Percentiles rank a stretch among this genome's conserved stretches.
These are phyloP conservation scores for Hibiscus syriacus DNA, from an alignment of 345 rosid species.

Conservation along the genomic window DNA sequence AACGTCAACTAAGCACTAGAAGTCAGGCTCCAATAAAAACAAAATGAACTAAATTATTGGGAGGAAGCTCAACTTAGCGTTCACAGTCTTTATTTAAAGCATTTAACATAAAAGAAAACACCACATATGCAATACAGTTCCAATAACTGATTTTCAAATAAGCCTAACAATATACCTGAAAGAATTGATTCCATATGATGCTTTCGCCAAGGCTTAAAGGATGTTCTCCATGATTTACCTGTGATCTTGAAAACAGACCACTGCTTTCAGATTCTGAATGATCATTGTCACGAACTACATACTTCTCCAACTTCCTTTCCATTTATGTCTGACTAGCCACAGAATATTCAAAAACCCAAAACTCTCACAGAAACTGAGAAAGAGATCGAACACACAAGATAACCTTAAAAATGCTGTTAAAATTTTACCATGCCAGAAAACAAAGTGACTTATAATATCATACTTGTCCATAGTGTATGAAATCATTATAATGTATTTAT, in stretches of 20 bases:
- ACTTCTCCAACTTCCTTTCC: slow-evolving; percentile 67
- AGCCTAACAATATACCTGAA: too few relatives aligned
- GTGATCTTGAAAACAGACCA: slow-evolving; percentile 63
- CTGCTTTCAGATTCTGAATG: slow-evolving; percentile 36
- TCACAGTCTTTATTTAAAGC: too few relatives aligned
- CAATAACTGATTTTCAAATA: not conserved
- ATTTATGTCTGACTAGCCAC: slow-evolving; percentile 94
- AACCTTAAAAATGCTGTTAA: too few relatives aligned
- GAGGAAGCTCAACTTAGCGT: too few relatives aligned
- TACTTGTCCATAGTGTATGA: not conserved
- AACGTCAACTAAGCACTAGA: too few relatives aligned
- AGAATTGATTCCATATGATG: slow-evolving; percentile 89
- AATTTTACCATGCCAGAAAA: too few relatives aligned
- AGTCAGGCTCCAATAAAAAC: not conserved
- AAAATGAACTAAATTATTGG: not conserved
- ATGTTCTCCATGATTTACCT: slow-evolving; percentile 79
- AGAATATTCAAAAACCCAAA: too few relatives aligned
- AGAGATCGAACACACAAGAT: too few relatives aligned
- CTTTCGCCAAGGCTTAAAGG: slow-evolving; percentile 87
- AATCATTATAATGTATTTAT: too few relatives aligned
- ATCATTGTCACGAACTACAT: too few relatives aligned
- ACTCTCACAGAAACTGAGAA: too few relatives aligned
- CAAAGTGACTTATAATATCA: not conserved
- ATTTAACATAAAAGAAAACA: too few relatives aligned
- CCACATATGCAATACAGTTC: not conserved